Evolutionary conservation across 768 basidiomycete species (phyloP).

Genomic region (Lentinula aciculospora): DNA sequence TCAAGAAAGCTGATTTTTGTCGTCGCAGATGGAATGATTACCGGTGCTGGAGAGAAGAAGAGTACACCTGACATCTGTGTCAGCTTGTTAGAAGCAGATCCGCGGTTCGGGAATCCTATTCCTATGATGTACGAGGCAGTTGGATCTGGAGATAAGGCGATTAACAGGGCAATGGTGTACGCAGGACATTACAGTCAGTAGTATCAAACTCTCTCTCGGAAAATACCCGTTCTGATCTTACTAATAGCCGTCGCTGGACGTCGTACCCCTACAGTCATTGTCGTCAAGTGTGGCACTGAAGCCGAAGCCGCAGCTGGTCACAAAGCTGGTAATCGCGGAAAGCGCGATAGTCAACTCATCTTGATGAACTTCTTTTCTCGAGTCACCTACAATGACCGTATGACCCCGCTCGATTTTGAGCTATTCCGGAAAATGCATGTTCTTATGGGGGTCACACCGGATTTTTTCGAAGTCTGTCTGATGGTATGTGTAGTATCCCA

Average conservation of each 20-base stretch:
- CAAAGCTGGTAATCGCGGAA: conserved; percentile 97
- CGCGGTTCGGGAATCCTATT: conserved; percentile 90
- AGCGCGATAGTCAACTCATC: conserved; percentile 97
- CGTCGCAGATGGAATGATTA: conserved; percentile 98
- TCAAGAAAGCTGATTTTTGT: conserved; percentile 88
- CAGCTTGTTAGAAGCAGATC: conserved; percentile 84
- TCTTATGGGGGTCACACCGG: conserved; percentile 98
- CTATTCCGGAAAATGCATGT: conserved; percentile 94
- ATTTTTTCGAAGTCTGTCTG: conserved; percentile 94
- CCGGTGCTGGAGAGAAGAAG: conserved; percentile 91
- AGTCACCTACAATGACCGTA: conserved; percentile 98
- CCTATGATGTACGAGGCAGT: conserved; percentile 94
- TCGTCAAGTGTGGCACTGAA: conserved; percentile 97
- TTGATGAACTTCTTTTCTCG: conserved; percentile 99
- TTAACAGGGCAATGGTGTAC: conserved; percentile 97
- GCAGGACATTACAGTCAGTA: conserved; percentile 97
- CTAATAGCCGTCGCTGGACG: conserved; percentile 69
- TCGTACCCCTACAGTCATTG: conserved; percentile 87
- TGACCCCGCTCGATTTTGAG: conserved; percentile 97
- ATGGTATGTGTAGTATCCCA: conserved; percentile 61
- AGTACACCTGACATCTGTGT: conserved; percentile 98
- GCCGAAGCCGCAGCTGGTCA: conserved; percentile 74
- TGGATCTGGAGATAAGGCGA: conserved; percentile 80
- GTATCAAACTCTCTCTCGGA: neutral
- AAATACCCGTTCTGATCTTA: conserved; percentile 1